phyloP scores from a whole-genome alignment of 129 eudicot genomes.

The Ambrosia artemisiifolia region DNA sequence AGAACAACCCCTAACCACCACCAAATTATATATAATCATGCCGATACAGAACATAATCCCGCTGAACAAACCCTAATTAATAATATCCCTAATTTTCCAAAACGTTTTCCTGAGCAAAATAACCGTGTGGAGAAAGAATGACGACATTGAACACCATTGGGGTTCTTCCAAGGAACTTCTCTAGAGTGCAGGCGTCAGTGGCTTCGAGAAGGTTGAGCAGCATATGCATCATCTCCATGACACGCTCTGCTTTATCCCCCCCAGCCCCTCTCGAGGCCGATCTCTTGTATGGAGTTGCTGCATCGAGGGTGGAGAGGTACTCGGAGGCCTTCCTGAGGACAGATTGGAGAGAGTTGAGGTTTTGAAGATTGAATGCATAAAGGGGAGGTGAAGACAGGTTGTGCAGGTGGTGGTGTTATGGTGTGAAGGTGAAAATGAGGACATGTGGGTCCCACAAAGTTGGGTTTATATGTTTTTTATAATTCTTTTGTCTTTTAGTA shows the following conservation, averaged over 20 bases:
- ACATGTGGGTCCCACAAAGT: too few species aligned
- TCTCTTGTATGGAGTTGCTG: conserved; percentile 72
- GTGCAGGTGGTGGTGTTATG: too few species aligned
- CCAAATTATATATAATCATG: too few species aligned
- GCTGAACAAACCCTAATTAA: too few species aligned
- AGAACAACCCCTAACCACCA: too few species aligned
- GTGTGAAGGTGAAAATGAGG: too few species aligned
- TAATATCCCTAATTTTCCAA: too few species aligned
- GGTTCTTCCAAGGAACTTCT: conserved; percentile 81
- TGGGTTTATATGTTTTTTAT: too few species aligned
- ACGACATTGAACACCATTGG: conserved; percentile 98
- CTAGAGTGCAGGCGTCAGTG: conserved; percentile 88
- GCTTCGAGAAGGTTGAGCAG: conserved; percentile 92
- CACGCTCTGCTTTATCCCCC: conserved; percentile 77
- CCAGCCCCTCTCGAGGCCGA: conserved; percentile 98
- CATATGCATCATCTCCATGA: conserved; percentile 73
- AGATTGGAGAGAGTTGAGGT: conserved; percentile 59
- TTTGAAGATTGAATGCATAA: too few species aligned
- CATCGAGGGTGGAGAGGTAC: conserved; percentile 61
- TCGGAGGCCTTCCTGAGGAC: conserved; percentile 81
- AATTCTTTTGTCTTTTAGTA: too few species aligned
- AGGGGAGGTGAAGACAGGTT: too few species aligned
- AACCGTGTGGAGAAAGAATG: conserved; percentile 97
- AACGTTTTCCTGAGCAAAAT: conserved; percentile 97
- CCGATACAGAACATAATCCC: too few species aligned